phyloP scores from a whole-genome alignment of 352 stramenopile species.

The Phytophthora megakarya region DNA sequence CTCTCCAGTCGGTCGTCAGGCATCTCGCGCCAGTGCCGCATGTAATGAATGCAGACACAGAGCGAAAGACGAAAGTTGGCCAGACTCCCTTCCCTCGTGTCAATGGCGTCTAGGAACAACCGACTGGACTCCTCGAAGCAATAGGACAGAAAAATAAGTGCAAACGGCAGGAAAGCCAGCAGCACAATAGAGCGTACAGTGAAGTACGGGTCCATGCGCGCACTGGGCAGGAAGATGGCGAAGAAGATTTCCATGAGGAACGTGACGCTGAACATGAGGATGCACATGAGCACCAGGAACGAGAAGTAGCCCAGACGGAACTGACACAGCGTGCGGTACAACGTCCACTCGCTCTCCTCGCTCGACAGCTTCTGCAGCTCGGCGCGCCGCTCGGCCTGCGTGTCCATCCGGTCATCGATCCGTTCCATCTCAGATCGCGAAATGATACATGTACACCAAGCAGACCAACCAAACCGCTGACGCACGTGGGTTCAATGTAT shows the following conservation, averaged over 20 bases:
- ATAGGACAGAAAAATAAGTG: conserved; percentile 86
- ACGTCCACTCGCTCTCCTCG: conserved; percentile 64
- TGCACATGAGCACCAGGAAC: conserved; percentile 89
- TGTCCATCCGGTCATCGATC: conserved; percentile 63
- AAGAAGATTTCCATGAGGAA: conserved; percentile 92
- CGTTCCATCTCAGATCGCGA: conserved; percentile 11
- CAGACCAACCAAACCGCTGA: no score
- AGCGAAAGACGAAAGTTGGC: conserved; percentile 86
- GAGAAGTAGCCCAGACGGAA: conserved; percentile 89
- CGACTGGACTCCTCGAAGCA: conserved; percentile 85
- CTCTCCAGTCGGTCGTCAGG: conserved; percentile 74
- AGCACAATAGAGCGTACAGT: conserved; percentile 72
- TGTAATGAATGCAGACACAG: conserved; percentile 84
- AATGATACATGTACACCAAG: conserved; percentile 18
- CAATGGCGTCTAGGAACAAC: conserved; percentile 84
- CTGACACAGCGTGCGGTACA: conserved; percentile 82
- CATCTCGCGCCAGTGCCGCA: conserved; percentile 82
- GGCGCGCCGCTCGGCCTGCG: conserved; percentile 54
- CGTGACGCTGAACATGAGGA: conserved; percentile 91
- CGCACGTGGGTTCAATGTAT: conserved; percentile 17
- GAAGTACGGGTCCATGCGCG: conserved; percentile 72
- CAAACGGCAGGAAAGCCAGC: conserved; percentile 71
- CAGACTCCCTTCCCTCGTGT: conserved; percentile 82
- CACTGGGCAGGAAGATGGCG: conserved; percentile 86
- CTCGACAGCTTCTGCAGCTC: conserved; percentile 76